A percentile compares a stretch with the other conserved stretches of the same genome.
These are phyloP conservation scores for Hymenoscyphus scutula DNA, from an alignment of 2,329 filamentous ascomycete species.

Conservation along the genomic window DNA sequence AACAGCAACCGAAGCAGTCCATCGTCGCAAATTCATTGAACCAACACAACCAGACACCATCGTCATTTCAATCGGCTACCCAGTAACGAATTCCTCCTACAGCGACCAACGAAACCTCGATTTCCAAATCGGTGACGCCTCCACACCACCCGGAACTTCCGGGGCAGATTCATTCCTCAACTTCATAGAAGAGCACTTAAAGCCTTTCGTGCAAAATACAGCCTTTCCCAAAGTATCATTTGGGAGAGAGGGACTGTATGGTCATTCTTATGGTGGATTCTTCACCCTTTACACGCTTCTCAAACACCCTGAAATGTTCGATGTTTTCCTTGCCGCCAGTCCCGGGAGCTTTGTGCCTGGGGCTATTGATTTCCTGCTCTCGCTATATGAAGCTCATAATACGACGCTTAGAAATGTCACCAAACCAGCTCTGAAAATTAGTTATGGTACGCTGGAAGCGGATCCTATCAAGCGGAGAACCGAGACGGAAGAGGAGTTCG, in stretches of 20 bases:
- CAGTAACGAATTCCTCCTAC: not conserved
- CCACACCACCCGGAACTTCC: not conserved
- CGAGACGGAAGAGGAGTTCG: not conserved
- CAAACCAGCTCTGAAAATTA: not conserved
- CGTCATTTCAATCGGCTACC: slow-evolving; percentile 1
- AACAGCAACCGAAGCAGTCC: not conserved
- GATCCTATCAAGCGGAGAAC: not conserved
- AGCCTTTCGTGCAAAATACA: not conserved
- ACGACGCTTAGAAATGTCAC: too few relatives aligned
- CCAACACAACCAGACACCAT: not conserved
- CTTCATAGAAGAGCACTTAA: not conserved
- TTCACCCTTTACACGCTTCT: too few relatives aligned
- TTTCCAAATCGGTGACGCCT: not conserved
- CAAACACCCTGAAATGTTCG: not conserved
- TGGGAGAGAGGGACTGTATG: too few relatives aligned
- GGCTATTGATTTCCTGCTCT: not conserved
- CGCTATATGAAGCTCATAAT: too few relatives aligned
- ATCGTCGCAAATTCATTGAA: not conserved
- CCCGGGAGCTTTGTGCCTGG: not conserved
- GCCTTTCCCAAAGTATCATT: not conserved
- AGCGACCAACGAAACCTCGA: not conserved
- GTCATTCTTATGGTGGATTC: too few relatives aligned
- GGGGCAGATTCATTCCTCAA: not conserved
- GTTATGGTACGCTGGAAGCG: not conserved
- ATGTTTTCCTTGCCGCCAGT: not conserved